phyloP scores from a whole-genome alignment of 768 basidiomycete species.

The Pulveroboletus frians region DNA sequence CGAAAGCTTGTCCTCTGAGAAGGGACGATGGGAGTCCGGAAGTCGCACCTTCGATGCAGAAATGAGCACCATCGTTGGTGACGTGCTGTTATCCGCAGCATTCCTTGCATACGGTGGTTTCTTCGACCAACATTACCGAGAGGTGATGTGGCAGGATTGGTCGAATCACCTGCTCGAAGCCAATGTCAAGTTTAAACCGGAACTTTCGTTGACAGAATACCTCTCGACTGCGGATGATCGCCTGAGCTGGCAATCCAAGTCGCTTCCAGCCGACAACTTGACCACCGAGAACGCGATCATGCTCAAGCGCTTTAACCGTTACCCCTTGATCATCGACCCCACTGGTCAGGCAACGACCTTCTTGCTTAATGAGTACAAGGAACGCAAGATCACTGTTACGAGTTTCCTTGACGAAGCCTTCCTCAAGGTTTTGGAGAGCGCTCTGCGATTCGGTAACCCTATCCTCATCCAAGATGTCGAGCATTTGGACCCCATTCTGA shows the following conservation, averaged over 20 bases:
- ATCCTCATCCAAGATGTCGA: conserved; percentile 98
- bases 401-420: conserved; percentile 99
- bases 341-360: conserved; percentile 96
- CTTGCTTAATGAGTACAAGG: conserved; percentile 90
- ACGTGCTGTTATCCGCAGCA: conserved; percentile 90
- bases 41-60: conserved; percentile 95
- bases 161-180: conserved; percentile 83
- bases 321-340: conserved; percentile 96
- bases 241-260: conserved; percentile 91
- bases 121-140: conserved; percentile 98
- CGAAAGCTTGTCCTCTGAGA: conserved; percentile 91
- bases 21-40: conserved; percentile 88
- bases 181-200: conserved; percentile 85
- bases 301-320: conserved; percentile 96
- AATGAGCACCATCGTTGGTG: conserved; percentile 98
- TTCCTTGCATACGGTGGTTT: conserved; percentile 97
- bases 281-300: conserved; percentile 99
- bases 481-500: conserved; percentile 94
- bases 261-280: conserved; percentile 91
- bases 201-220: conserved; percentile 91
- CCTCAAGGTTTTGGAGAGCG: conserved; percentile 96
- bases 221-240: conserved; percentile 96
- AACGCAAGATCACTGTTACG: conserved; percentile 95
- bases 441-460: conserved; percentile 97
- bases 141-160: conserved; percentile 97